These are phyloP conservation scores for Acephala macrosclerotiorum DNA, from an alignment of 2,329 filamentous ascomycete species.

Conservation along the genomic window DNA sequence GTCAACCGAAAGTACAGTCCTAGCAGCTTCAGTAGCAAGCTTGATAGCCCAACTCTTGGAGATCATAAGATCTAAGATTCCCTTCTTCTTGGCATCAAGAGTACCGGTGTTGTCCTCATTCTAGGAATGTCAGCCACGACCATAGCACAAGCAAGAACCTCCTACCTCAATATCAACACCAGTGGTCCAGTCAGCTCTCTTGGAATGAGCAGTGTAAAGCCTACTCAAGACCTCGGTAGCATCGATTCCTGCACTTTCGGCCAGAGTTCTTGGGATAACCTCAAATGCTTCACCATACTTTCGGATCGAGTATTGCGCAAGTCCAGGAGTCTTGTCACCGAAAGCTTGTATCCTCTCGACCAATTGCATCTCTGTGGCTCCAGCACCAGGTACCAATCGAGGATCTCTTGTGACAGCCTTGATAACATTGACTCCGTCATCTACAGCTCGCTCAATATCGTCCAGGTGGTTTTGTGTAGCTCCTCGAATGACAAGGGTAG, in stretches of 20 bases:
- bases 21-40: constrained; percentile 91
- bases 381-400: constrained; percentile 89
- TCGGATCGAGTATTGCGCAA: constrained; percentile 95
- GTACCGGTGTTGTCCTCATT: constrained; percentile 82
- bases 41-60: constrained; percentile 98
- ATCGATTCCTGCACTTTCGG: constrained; percentile 93
- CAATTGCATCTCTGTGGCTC: constrained; percentile 92
- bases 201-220: constrained; percentile 91
- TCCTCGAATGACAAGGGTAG: constrained; percentile 91
- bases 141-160: background rate
- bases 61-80: constrained; percentile 90
- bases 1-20: constrained; percentile 94
- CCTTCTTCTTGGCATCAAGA: constrained; percentile 84
- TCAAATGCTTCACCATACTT: constrained; percentile 98
- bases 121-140: constrained; percentile 46
- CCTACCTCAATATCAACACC: constrained; percentile 89
- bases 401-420: constrained; percentile 97
- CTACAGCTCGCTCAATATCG: constrained; percentile 94
- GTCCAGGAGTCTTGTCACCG: constrained; percentile 89
- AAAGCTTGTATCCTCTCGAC: constrained; percentile 90
- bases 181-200: constrained; percentile 86
- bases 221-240: constrained; percentile 95
- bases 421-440: constrained; percentile 97
- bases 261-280: constrained; percentile 91
- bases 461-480: constrained; percentile 98